A percentile compares a stretch with the other conserved stretches of the same genome.
Evolutionary conservation across 1,284 basidiomycete species (phyloP).

Genomic region (Sporisorium scitamineum): DNA sequence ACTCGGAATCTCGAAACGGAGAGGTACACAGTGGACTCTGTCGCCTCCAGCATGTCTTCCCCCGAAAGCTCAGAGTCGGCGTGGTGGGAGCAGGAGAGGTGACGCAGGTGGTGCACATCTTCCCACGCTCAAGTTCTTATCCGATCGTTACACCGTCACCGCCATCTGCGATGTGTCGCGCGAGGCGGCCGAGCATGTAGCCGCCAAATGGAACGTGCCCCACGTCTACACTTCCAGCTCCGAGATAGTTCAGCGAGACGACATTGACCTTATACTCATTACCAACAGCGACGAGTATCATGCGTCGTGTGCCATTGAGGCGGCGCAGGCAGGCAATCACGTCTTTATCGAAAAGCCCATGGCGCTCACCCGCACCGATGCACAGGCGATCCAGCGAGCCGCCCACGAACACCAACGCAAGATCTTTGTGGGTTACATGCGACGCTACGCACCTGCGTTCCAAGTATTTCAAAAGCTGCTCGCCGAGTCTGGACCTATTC

Average conservation of each 20-base stretch:
- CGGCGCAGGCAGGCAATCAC: slow-evolving; percentile 47
- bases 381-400: slow-evolving; percentile 32
- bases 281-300: slow-evolving; percentile 58
- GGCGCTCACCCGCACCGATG: slow-evolving; percentile 50
- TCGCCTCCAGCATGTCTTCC: slow-evolving; percentile 6
- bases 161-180: slow-evolving; percentile 69
- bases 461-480: slow-evolving; percentile 68
- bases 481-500: slow-evolving; percentile 62
- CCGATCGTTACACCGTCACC: slow-evolving; percentile 56
- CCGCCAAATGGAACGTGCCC: slow-evolving; percentile 65
- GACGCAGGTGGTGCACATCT: slow-evolving; percentile 65
- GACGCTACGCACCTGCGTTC: slow-evolving; percentile 70
- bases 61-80: slow-evolving; percentile 46
- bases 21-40: too few relatives aligned
- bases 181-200: slow-evolving; percentile 59
- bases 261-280: slow-evolving; percentile 64
- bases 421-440: slow-evolving; percentile 71
- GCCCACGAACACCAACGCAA: slow-evolving; percentile 41
- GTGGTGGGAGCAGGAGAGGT: slow-evolving; percentile 64
- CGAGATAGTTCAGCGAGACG: slow-evolving; percentile 55
- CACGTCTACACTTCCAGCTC: slow-evolving; percentile 36
- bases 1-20: too few relatives aligned
- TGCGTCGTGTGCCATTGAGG: slow-evolving; percentile 44
- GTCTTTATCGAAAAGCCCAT: slow-evolving; percentile 62
- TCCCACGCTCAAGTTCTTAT: slow-evolving; percentile 60